A percentile compares a stretch with the other conserved stretches of the same genome.
Conservation (phyloP, 2,329 filamentous ascomycete genomes). For the Emmonsia crescens region DNA sequence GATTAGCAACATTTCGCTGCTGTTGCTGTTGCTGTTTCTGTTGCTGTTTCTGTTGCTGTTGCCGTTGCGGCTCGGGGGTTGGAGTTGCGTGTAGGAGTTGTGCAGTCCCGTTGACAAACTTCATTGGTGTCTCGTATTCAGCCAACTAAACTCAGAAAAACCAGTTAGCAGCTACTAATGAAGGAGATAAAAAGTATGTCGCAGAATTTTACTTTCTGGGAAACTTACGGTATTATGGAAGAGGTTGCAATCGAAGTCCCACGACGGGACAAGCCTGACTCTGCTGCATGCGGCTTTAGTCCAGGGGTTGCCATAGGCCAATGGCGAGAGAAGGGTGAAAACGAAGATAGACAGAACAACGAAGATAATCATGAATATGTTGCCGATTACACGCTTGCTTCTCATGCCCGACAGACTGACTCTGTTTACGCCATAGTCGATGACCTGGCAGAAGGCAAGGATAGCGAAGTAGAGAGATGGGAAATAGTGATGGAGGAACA, state of each 20-base stretch:
- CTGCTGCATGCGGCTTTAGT: conserved; percentile 76
- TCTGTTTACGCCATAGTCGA: conserved; percentile 72
- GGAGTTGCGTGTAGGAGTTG: conserved; percentile 11
- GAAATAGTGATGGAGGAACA: conserved; percentile 98
- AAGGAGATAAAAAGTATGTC: not conserved
- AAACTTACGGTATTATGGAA: conserved; percentile 75
- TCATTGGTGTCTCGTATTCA: conserved; percentile 28
- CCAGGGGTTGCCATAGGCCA: conserved; percentile 91
- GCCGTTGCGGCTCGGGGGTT: conserved; percentile 11
- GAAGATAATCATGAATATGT: conserved; percentile 61
- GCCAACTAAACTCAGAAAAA: conserved; percentile 22
- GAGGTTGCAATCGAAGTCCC: conserved; percentile 98
- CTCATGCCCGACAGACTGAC: conserved; percentile 57
- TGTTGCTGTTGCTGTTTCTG: conserved; percentile 13
- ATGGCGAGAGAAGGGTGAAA: conserved; percentile 76
- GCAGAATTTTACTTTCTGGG: conserved; percentile 19
- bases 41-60: conserved; percentile 16
- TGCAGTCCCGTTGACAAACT: conserved; percentile 1
- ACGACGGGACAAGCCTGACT: conserved; percentile 75
- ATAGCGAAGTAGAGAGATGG: conserved; percentile 93
- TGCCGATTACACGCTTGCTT: conserved; percentile 62
- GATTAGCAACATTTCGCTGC: conserved; percentile 16
- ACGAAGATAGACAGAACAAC: conserved; percentile 61
- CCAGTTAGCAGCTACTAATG: not conserved
- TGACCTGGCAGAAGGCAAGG: conserved; percentile 76